phyloP scores from a whole-genome alignment of 257 asterid genomes.

The Nicotiana undulata region DNA sequence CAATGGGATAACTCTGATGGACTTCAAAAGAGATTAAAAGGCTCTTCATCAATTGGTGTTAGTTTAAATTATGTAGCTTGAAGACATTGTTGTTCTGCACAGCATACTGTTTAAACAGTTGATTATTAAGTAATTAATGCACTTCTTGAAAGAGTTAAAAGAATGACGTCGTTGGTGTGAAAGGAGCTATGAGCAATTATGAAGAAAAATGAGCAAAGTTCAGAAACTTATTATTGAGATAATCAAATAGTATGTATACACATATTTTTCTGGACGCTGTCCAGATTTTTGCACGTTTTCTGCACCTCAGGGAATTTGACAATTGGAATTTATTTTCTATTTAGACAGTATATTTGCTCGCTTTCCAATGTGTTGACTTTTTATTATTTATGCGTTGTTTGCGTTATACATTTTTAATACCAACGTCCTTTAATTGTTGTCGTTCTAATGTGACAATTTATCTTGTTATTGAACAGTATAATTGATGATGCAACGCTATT shows the following conservation, averaged over 20 bases:
- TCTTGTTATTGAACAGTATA: constrained; percentile 46
- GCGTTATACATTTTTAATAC: not conserved
- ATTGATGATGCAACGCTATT: constrained; percentile 63
- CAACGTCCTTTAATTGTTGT: not conserved
- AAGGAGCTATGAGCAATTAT: not conserved
- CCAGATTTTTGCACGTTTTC: not conserved
- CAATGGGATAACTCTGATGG: not conserved
- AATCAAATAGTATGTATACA: not conserved
- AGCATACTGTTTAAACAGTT: not conserved
- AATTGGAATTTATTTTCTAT: not conserved
- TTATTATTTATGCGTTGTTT: not conserved
- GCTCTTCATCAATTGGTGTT: too few species aligned
- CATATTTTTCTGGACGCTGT: not conserved
- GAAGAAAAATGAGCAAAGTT: not conserved
- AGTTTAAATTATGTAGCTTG: not conserved
- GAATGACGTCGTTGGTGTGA: not conserved
- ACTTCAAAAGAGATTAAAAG: not conserved
- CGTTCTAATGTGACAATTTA: not conserved
- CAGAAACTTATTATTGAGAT: not conserved
- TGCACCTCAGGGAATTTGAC: not conserved
- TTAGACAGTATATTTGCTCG: not conserved
- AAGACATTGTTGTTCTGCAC: not conserved
- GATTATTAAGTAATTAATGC: not conserved
- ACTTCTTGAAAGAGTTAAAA: too few species aligned
- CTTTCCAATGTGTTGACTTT: not conserved